A percentile compares a stretch with the other conserved stretches of the same genome.
Conservation (phyloP, 257 asterid species). For the Solanum chilense region DNA sequence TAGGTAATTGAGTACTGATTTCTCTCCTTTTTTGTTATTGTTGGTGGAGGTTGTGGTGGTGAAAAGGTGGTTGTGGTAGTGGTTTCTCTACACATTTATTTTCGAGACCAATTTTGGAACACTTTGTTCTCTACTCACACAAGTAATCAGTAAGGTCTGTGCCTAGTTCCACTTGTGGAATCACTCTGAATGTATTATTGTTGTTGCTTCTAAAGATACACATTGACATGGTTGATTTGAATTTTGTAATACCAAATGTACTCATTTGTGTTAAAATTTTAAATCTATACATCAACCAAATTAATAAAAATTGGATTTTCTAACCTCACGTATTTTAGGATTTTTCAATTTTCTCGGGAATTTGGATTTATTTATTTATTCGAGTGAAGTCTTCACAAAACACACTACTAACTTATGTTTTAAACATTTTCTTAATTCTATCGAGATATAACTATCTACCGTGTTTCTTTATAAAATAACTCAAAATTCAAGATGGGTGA, state of each 20-base stretch:
- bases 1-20: not conserved
- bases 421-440: no score
- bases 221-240: no score
- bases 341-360: not conserved
- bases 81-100: not conserved
- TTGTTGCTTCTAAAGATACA: not conserved
- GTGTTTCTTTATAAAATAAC: not conserved
- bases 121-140: not conserved
- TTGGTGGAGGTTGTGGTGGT: not conserved
- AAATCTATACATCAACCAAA: not conserved
- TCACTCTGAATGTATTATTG: not conserved
- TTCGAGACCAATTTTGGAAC: no score
- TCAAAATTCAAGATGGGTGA: no score
- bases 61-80: not conserved
- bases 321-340: no score
- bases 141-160: no score
- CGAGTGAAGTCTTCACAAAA: not conserved
- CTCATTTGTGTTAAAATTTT: not conserved
- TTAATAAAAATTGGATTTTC: not conserved
- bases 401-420: not conserved
- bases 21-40: not conserved
- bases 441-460: no score
- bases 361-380: no score
- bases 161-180: no score
- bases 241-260: no score